A percentile compares a stretch with the other conserved stretches of the same genome.
Evolutionary conservation across 768 basidiomycete species (phyloP).

Genomic region (Russula brevipes): DNA sequence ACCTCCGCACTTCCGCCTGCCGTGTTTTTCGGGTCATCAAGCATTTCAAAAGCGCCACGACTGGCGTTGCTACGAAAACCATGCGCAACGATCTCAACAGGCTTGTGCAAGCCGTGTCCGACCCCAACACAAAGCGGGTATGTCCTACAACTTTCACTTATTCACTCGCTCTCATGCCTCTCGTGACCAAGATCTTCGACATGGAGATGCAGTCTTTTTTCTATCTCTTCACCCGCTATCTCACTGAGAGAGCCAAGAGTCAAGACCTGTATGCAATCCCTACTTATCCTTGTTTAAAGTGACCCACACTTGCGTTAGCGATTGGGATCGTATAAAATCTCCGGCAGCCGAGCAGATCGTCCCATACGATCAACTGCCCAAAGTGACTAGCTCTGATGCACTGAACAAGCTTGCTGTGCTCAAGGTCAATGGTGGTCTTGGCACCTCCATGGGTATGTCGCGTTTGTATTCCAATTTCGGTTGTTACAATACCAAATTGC

Average conservation of each 20-base stretch:
- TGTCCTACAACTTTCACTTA: background rate
- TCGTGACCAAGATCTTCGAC: slow-evolving; percentile 60
- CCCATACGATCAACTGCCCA: slow-evolving; percentile 68
- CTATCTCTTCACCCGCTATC: slow-evolving; percentile 88
- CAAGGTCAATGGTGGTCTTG: slow-evolving; percentile 92
- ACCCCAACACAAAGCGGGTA: slow-evolving; percentile 56
- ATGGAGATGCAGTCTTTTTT: slow-evolving; percentile 93
- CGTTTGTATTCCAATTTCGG: background rate
- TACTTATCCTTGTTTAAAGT: background rate
- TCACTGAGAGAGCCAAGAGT: slow-evolving; percentile 81
- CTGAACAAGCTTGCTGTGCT: slow-evolving; percentile 93
- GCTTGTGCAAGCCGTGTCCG: slow-evolving; percentile 58
- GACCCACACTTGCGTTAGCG: slow-evolving; percentile 21
- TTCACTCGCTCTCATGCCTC: slow-evolving; percentile 16
- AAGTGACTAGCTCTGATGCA: slow-evolving; percentile 52
- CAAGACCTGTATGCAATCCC: slow-evolving; percentile 67
- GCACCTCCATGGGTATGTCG: slow-evolving; percentile 78
- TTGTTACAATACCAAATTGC: slow-evolving; percentile 1
- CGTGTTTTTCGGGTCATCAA: background rate
- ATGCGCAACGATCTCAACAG: slow-evolving; percentile 66
- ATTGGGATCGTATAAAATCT: slow-evolving; percentile 58
- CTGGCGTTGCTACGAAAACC: slow-evolving; percentile 49
- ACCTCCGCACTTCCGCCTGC: background rate
- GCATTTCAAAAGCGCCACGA: slow-evolving; percentile 37
- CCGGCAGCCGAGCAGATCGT: slow-evolving; percentile 83